phyloP scores from a whole-genome alignment of 2,329 filamentous ascomycete species.

The Endothia cerciana region DNA sequence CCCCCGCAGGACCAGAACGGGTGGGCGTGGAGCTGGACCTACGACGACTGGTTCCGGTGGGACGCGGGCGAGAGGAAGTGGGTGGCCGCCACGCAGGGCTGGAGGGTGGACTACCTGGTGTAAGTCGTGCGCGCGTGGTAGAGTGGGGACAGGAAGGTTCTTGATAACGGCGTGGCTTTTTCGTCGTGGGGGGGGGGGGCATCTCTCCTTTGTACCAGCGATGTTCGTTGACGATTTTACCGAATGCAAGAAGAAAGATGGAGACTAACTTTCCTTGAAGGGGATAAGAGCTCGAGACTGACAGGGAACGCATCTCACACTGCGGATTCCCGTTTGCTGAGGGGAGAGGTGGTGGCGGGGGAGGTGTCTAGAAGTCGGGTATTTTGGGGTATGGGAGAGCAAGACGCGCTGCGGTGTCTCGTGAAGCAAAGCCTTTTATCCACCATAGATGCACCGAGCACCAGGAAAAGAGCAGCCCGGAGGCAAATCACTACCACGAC shows the following conservation, averaged over 20 bases:
- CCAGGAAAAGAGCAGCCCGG: too few species aligned
- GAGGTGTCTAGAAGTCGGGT: too few species aligned
- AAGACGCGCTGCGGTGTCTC: too few species aligned
- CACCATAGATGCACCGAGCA: too few species aligned
- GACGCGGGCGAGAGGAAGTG: neutral
- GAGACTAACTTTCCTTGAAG: neutral
- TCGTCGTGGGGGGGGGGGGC: too few species aligned
- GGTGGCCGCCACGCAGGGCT: conserved; percentile 3
- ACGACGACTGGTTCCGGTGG: conserved; percentile 25
- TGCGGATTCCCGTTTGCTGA: neutral
- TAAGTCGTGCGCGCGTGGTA: conserved; percentile 5
- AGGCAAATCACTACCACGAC: too few species aligned
- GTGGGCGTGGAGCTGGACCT: conserved; percentile 19
- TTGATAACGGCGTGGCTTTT: neutral
- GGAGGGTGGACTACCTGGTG: conserved; percentile 10
- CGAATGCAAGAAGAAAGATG: neutral
- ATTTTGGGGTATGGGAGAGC: neutral
- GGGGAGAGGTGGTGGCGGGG: too few species aligned
- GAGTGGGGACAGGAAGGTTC: neutral
- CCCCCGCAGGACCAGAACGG: conserved; percentile 17
- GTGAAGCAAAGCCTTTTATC: too few species aligned
- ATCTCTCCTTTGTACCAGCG: neutral
- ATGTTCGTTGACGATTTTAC: neutral
- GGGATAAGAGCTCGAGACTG: neutral
- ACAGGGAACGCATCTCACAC: too few species aligned